Base-by-base conservation (phyloP, 306 rosid genomes). In the Cicer judaicum region DNA sequence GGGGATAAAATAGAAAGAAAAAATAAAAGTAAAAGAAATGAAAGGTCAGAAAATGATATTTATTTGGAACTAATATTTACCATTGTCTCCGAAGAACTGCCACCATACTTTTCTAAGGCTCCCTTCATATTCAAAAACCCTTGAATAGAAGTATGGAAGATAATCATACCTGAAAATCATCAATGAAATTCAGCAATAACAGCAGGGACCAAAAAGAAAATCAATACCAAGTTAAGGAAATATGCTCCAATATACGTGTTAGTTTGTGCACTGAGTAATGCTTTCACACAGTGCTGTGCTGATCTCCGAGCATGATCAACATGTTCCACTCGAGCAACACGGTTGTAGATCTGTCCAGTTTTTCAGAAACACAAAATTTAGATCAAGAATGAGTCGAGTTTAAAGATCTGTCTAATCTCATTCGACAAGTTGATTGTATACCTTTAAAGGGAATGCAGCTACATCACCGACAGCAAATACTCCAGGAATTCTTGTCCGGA, bases 291-390 rank as follows among this genome's bases (percentile, higher is more conserved):
- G 63, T 94, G 97, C 77, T 88, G 89, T 43, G 96, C 93, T 13
- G 97, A 92, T 64, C 84, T 78, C 82, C 95, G 99, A 77, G 99
- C 99, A 86, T 94, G 99, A 85, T 94, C 97, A 63, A 94, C 97
- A 80, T 94, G 97, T 78, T 94, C 97, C 47, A 92, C 97, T 67
- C 91, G 91, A 53, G 96, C 68, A 6, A 77, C 75, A 10, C 97
- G 95, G 70, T 90, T 84, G 65, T 94, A 94, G 13, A 94, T 85
- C 95, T 94, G 88, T 84, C 84, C 81, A 62, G 43, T 34, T 54
- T 76, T 61, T 65, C 16, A 46, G 49, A 73, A 77, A 56, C 47
- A 40, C 13, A 13, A 53, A 81, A 48, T 64, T 79, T 62, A 75
- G 61, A 39, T 39, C 68, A 14, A 62, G 48, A 39, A 8, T 9